Evolutionary conservation across 2,329 filamentous ascomycete genomes (phyloP), one percentile per base, ranked within the genome.

Genomic region (Clarireedia sp.): DNA sequence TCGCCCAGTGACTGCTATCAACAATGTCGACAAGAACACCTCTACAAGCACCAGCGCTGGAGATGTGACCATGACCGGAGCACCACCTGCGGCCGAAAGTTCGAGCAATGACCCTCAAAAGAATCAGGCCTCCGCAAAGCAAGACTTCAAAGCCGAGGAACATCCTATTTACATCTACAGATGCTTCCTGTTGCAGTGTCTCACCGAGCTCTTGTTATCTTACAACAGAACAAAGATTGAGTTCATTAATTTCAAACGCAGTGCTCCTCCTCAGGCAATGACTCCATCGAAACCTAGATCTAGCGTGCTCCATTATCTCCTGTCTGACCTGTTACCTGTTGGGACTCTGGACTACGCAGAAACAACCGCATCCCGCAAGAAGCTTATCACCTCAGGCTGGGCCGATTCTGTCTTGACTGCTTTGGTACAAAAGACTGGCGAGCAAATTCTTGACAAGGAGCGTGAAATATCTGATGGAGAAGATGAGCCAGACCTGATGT

Each of bases 221-320:
- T 99, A 97, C 73, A 96, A 90, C 63, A 85, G 90, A 53, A 89
- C 90, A 8, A 99, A 99, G 77, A 83, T 99, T 44, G 95, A 99
- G 69, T 97, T 99, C 69, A 96, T 99, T 75, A 97, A 96, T 70
- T 99, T 96, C 74, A 97, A 95, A 62, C 86, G 92, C 58, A 96
- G 91, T 67, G 86, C 89, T 6, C 89, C 92, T 47, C 80, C 90
- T 45, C 86, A 89, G 63, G 86, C 86, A 10, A 68, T 71, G 59
- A 97, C 94, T 1, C 94, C 94, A 5, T 91, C 95, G 16, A 97
- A 97, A 71, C 94, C 94, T 55, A 85, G 94, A 41, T 91, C 92
- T 10, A 90, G 88, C 60, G 87, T 97, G 44, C 76, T 99, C 60
- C 96, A 97, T 70, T 99, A 99, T 67, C 78, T 99, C 37, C 81